Evolutionary conservation across 1,284 basidiomycete genomes (phyloP).

Genomic region (Boletus sp.): DNA sequence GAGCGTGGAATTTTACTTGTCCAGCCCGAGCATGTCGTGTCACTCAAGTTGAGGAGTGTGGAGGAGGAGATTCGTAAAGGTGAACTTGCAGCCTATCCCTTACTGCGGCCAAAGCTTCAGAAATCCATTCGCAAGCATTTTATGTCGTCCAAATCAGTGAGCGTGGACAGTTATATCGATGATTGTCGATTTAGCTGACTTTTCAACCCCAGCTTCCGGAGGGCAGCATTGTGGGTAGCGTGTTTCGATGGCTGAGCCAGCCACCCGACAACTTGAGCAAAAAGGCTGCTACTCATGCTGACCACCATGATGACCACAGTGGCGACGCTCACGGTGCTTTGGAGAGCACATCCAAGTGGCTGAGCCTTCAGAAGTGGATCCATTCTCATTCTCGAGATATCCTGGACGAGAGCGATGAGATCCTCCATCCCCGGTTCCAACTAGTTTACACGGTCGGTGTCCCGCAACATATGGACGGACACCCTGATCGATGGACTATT

Average conservation of each 20-base stretch:
- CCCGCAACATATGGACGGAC: not conserved
- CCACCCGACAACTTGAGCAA: not conserved
- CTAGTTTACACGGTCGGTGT: not conserved
- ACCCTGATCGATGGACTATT: constrained; percentile 45
- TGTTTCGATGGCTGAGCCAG: not conserved
- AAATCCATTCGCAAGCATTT: too few relatives aligned
- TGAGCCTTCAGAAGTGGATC: constrained; percentile 27
- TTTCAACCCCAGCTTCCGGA: not conserved
- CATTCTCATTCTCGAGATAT: not conserved
- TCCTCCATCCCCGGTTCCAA: not conserved
- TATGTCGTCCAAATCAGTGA: not conserved
- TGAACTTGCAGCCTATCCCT: rapidly evolving
- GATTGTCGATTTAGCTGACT: not conserved
- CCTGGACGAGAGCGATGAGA: not conserved
- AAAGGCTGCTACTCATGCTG: too few relatives aligned
- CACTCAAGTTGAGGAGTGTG: not conserved
- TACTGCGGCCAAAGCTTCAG: not conserved
- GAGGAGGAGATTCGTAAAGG: not conserved
- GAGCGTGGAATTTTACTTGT: not conserved
- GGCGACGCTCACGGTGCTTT: not conserved
- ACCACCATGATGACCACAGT: not conserved
- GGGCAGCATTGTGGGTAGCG: not conserved
- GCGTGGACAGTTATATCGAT: not conserved
- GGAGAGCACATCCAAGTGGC: not conserved
- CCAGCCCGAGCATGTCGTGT: not conserved